Base-by-base conservation (phyloP, 108 stramenopile genomes). In the Skeletonema potamos region DNA sequence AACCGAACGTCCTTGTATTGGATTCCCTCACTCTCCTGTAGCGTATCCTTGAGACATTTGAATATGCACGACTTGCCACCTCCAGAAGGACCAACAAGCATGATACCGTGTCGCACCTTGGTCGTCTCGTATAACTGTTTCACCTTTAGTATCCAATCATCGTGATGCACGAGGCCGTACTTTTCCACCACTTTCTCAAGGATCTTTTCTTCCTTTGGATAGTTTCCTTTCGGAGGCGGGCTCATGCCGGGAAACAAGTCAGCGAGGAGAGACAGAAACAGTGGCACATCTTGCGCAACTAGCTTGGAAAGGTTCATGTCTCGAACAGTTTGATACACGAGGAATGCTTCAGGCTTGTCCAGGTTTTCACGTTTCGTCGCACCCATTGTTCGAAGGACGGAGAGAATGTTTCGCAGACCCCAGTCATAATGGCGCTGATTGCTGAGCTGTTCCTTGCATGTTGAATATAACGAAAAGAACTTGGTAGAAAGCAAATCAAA, bases 231-330 rank as follows among this genome's bases (percentile, higher is more conserved):
- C 8, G 85, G 85, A 33, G 95, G 95, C 13, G 92, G 84, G 9
- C 46, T 61, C 73, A 88, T 81, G 11, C 84, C 75, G 7, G 94
- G 93, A 70, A 96, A 96, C 10, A 96, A 82, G 64, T 96, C 96
- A 1, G 90, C 86, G 28, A 96, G 80, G 33, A 96, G 74, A 10
- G 92, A 90, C 33, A 96, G 81, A 69, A 96, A 96, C 15, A 96
- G 73, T 15, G 96, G 96, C 20, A 96, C 96, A 72, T 96, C 96
- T 73, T 96, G 94, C 17, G 92, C 89, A 5, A 96, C 92, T 43
- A 96, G 81, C 85, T 96, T 96, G 43, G 89, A 90, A 33, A 95
- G 81, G 71, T 96, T 95, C 94, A 96, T 95, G 63, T 96, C 96
- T 54, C 96, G 87, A 28, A 96, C 86, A 20, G 94, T 96, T 22